Conservation (phyloP, 768 basidiomycete species). For the Boletus subparvulus region DNA sequence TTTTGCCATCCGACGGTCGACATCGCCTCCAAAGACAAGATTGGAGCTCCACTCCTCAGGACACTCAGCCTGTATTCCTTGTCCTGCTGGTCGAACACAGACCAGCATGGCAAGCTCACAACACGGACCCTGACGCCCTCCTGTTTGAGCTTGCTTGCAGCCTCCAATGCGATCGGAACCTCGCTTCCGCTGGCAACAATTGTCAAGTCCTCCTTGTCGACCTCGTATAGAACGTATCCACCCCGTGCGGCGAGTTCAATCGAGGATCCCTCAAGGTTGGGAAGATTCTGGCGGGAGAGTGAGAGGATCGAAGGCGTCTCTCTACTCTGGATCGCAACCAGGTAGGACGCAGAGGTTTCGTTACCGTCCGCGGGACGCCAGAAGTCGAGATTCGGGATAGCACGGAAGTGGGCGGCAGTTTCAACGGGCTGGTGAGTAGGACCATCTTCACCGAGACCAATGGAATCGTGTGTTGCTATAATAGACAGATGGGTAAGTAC, state of each 20-base stretch:
- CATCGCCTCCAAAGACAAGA: constrained; percentile 86
- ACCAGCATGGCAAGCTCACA: constrained; percentile 89
- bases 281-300: constrained; percentile 87
- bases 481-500: neutral
- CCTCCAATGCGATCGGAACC: constrained; percentile 84
- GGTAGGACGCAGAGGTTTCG: constrained; percentile 93
- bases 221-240: constrained; percentile 88
- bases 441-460: constrained; percentile 91
- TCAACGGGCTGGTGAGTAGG: constrained; percentile 97
- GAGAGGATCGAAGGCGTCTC: constrained; percentile 82
- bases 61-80: constrained; percentile 80
- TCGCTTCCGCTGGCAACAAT: constrained; percentile 90
- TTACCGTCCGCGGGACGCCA: constrained; percentile 95
- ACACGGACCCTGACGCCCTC: constrained; percentile 80
- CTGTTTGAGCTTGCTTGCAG: constrained; percentile 72
- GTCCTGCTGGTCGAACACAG: constrained; percentile 81
- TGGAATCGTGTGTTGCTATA: constrained; percentile 90
- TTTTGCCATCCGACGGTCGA: constrained; percentile 83
- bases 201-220: constrained; percentile 74
- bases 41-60: constrained; percentile 84
- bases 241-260: constrained; percentile 83
- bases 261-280: constrained; percentile 84
- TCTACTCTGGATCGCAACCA: constrained; percentile 70
- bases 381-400: constrained; percentile 89
- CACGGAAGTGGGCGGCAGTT: constrained; percentile 82